Evolutionary conservation across 1,284 basidiomycete species (phyloP).

Genomic region (Moesziomyces antarcticus): DNA sequence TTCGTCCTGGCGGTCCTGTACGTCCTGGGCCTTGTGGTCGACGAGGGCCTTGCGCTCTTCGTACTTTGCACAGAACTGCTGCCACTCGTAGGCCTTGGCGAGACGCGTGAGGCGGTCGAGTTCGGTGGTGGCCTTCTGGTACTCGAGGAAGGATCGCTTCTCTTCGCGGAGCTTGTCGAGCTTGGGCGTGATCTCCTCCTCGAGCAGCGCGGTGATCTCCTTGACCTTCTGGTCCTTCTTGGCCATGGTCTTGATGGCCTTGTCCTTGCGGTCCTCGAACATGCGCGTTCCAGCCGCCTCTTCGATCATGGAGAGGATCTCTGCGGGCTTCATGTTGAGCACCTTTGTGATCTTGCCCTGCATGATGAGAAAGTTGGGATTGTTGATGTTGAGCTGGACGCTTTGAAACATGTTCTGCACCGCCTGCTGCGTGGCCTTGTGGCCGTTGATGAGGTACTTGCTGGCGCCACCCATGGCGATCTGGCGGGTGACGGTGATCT

Average conservation of each 20-base stretch:
- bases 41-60: conserved; percentile 68
- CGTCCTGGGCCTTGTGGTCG: conserved; percentile 61
- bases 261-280: conserved; percentile 99
- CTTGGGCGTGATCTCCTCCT: conserved; percentile 94
- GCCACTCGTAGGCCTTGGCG: conserved; percentile 91
- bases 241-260: conserved; percentile 93
- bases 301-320: conserved; percentile 98
- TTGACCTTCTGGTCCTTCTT: conserved; percentile 98
- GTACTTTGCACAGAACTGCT: conserved; percentile 64
- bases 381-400: conserved; percentile 99
- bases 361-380: conserved; percentile 99
- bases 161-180: conserved; percentile 89
- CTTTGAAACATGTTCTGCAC: conserved; percentile 96
- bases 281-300: conserved; percentile 98
- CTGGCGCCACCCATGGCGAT: conserved; percentile 93
- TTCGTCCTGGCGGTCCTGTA: conserved; percentile 67
- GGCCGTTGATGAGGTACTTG: conserved; percentile 98
- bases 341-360: conserved; percentile 84
- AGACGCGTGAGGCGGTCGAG: conserved; percentile 88
- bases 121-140: conserved; percentile 88
- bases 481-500: conserved; percentile 97
- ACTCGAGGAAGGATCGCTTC: conserved; percentile 89
- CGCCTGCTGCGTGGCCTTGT: conserved; percentile 87
- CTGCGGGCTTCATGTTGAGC: conserved; percentile 97
- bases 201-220: conserved; percentile 76